Conservation (phyloP, 345 rosid species). For the Eucalyptus urophylla region DNA sequence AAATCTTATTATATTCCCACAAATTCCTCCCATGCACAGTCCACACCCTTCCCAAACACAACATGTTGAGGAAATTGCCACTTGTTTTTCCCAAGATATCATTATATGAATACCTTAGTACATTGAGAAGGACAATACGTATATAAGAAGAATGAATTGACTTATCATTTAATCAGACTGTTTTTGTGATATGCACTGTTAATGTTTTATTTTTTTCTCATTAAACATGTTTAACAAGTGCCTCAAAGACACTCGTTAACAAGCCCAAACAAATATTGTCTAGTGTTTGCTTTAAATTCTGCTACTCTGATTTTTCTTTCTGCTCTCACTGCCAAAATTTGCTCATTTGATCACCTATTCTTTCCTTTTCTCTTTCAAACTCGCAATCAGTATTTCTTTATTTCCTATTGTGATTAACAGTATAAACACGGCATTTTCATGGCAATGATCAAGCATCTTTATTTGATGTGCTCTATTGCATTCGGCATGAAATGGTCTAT, state of each 20-base stretch:
- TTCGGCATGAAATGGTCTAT: background rate
- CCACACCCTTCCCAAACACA: background rate
- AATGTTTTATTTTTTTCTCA: background rate
- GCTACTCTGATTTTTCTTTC: background rate
- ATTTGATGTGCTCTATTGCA: background rate
- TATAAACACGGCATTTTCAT: background rate
- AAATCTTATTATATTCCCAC: background rate
- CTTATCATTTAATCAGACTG: background rate
- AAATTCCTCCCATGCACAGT: background rate
- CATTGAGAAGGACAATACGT: background rate
- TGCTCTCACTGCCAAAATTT: background rate
- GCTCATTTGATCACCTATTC: background rate
- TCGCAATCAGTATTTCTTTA: background rate
- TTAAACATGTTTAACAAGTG: background rate
- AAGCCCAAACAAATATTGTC: background rate
- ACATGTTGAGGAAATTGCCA: background rate
- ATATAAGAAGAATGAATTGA: background rate
- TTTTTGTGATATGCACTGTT: background rate
- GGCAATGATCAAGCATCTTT: background rate
- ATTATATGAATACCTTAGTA: background rate
- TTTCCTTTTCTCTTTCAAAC: background rate
- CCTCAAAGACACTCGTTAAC: background rate
- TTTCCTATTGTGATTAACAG: background rate
- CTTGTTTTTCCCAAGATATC: background rate
- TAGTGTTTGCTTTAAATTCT: background rate